phyloP scores from a whole-genome alignment of 352 stramenopile species.

The Globisporangium polare region DNA sequence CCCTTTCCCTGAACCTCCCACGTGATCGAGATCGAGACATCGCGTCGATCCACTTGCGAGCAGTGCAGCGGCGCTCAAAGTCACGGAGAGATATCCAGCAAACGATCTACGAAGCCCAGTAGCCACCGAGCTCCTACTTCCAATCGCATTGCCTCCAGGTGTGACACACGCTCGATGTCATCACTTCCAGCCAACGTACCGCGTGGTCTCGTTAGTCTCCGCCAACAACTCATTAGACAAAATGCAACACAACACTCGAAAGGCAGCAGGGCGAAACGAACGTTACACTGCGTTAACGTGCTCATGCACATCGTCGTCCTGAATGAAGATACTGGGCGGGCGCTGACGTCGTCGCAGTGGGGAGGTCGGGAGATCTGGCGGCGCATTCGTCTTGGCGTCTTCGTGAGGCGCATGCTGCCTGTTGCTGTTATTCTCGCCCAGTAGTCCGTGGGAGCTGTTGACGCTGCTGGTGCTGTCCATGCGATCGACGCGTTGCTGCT shows the following conservation, averaged over 20 bases:
- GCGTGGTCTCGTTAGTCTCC: background rate
- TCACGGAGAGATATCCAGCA: conserved; percentile 26
- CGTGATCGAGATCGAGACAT: conserved; percentile 67
- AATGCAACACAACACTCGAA: background rate
- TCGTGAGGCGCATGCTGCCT: conserved; percentile 2
- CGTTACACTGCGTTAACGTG: conserved; percentile 28
- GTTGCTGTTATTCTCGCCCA: conserved; percentile 3
- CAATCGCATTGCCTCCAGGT: background rate
- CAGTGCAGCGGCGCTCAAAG: conserved; percentile 52
- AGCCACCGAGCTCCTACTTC: background rate
- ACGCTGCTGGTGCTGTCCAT: conserved; percentile 42
- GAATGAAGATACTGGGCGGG: conserved; percentile 19
- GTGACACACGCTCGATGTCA: background rate
- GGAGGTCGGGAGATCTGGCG: conserved; percentile 22
- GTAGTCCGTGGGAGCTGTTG: conserved; percentile 29
- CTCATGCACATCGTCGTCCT: conserved; percentile 22
- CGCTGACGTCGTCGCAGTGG: conserved; percentile 32
- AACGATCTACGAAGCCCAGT: conserved; percentile 25
- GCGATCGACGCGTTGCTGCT: conserved; percentile 16
- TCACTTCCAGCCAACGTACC: background rate
- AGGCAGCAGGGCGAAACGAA: background rate
- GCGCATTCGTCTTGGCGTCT: conserved; percentile 2
- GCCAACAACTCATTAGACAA: background rate
- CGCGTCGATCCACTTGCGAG: conserved; percentile 45
- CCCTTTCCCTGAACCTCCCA: conserved; percentile 16